phyloP scores from a whole-genome alignment of 805 yeast genomes.

The Saturnispora besseyi region DNA sequence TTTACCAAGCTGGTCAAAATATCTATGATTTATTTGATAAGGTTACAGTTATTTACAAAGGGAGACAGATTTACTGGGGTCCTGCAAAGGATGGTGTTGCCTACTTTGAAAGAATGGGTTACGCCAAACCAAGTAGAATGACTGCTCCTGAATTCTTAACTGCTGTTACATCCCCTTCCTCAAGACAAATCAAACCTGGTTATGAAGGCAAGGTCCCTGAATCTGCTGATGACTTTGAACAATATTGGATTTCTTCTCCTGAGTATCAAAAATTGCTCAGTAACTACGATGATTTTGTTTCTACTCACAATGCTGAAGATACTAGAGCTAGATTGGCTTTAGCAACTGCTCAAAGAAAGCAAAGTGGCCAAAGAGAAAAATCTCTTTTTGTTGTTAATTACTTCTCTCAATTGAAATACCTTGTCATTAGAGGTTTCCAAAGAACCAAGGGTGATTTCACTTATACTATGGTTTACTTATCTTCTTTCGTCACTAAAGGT shows the following conservation, averaged over 20 bases:
- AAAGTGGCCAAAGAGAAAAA: conserved; percentile 30
- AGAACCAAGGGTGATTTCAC: conserved; percentile 54
- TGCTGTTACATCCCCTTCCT: conserved; percentile 57
- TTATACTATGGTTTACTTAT: conserved; percentile 42
- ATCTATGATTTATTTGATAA: conserved; percentile 55
- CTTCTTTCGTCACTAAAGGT: conserved; percentile 50
- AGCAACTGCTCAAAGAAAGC: conserved; percentile 32
- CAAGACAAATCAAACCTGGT: conserved; percentile 43
- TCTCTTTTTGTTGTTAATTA: conserved; percentile 34
- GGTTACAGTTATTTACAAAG: conserved; percentile 49
- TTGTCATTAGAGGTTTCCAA: conserved; percentile 48
- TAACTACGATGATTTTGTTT: conserved; percentile 33
- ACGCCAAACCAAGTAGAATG: conserved; percentile 54
- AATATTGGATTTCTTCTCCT: conserved; percentile 48
- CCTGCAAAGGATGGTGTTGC: conserved; percentile 44
- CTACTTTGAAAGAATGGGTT: conserved; percentile 57
- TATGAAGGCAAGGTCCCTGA: conserved; percentile 48
- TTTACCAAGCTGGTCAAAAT: conserved; percentile 61
- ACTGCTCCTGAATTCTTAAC: conserved; percentile 63
- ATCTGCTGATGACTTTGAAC: conserved; percentile 49
- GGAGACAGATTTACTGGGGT: conserved; percentile 55
- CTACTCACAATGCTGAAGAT: conserved; percentile 31
- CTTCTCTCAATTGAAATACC: conserved; percentile 41
- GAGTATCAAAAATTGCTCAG: conserved; percentile 36
- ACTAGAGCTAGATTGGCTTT: conserved; percentile 34